Percentiles rank a stretch among this genome's conserved stretches.
These are phyloP conservation scores for Theileria annulata DNA, from an alignment of 169 alveolate genomes.

Conservation along the genomic window DNA sequence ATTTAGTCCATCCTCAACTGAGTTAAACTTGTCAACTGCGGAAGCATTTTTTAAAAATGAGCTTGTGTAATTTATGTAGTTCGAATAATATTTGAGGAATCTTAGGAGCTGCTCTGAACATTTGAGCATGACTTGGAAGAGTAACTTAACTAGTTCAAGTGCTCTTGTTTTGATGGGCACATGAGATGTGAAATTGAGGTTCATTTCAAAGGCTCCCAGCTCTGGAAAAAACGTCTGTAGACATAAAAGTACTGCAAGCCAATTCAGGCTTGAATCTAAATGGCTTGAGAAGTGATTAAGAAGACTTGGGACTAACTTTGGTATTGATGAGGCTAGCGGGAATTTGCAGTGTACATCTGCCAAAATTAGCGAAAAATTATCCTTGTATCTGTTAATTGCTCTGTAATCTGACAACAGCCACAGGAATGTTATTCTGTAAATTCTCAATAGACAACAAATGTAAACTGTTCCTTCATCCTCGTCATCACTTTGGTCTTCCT, in stretches of 20 bases:
- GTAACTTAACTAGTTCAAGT: slow-evolving; percentile 34
- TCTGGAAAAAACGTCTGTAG: slow-evolving; percentile 56
- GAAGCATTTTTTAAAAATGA: not conserved
- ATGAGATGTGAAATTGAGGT: slow-evolving; percentile 49
- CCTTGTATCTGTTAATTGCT: slow-evolving; percentile 17
- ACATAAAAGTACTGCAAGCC: slow-evolving; percentile 51
- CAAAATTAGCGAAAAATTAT: slow-evolving; percentile 43
- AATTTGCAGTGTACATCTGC: slow-evolving; percentile 64
- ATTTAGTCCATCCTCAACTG: not conserved
- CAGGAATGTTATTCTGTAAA: slow-evolving; percentile 35
- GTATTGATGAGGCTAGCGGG: slow-evolving; percentile 54
- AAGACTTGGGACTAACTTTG: slow-evolving; percentile 28
- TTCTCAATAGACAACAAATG: slow-evolving; percentile 39
- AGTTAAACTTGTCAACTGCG: not conserved
- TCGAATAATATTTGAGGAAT: slow-evolving; percentile 16
- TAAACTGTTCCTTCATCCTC: not conserved
- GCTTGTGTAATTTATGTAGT: slow-evolving; percentile 8
- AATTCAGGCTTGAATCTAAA: slow-evolving; percentile 21
- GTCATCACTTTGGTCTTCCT: not conserved
- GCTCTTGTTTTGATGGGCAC: slow-evolving; percentile 46
- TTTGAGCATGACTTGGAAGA: slow-evolving; percentile 25
- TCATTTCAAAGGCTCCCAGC: slow-evolving; percentile 62
- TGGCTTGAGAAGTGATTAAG: slow-evolving; percentile 34
- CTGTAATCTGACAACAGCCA: slow-evolving; percentile 56
- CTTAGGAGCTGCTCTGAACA: slow-evolving; percentile 34